Conservation (phyloP, 345 rosid species). For the Pseudoturritis turrita region DNA sequence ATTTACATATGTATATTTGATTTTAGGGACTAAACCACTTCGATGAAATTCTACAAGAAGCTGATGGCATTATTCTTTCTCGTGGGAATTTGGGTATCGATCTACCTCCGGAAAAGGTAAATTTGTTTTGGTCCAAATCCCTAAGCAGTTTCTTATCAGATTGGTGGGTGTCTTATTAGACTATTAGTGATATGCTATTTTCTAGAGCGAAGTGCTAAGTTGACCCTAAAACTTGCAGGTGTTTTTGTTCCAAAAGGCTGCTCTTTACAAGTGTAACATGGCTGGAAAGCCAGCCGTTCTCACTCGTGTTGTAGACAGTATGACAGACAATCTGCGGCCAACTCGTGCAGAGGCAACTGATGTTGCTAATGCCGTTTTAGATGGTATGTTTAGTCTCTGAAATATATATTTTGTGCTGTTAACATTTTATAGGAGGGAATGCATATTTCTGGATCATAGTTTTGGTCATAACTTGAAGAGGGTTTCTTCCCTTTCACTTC, state of each 20-base stretch:
- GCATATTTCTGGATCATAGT: neutral
- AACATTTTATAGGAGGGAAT: neutral
- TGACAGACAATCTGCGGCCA: constrained; percentile 93
- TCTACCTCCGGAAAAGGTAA: constrained; percentile 96
- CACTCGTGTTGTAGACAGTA: constrained; percentile 97
- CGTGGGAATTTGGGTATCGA: constrained; percentile 95
- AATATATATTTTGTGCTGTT: neutral
- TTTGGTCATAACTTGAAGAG: neutral
- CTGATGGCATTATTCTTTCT: constrained; percentile 95
- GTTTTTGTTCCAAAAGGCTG: constrained; percentile 92
- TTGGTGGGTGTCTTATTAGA: constrained; percentile 11
- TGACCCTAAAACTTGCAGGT: constrained; percentile 44
- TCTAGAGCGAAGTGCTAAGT: constrained; percentile 1
- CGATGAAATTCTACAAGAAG: constrained; percentile 93
- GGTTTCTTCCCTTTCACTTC: neutral
- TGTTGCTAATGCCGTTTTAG: constrained; percentile 98
- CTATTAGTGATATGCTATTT: constrained; percentile 12
- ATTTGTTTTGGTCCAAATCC: neutral
- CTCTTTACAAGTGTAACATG: constrained; percentile 96
- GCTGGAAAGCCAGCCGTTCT: constrained; percentile 95
- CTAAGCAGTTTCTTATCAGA: neutral
- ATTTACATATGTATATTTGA: neutral
- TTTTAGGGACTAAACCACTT: constrained; percentile 82
- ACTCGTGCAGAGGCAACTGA: constrained; percentile 99
- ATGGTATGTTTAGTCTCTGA: constrained; percentile 45